Conservation (phyloP, 495 filamentous ascomycete species). For the Aspergillus nanangensis region DNA sequence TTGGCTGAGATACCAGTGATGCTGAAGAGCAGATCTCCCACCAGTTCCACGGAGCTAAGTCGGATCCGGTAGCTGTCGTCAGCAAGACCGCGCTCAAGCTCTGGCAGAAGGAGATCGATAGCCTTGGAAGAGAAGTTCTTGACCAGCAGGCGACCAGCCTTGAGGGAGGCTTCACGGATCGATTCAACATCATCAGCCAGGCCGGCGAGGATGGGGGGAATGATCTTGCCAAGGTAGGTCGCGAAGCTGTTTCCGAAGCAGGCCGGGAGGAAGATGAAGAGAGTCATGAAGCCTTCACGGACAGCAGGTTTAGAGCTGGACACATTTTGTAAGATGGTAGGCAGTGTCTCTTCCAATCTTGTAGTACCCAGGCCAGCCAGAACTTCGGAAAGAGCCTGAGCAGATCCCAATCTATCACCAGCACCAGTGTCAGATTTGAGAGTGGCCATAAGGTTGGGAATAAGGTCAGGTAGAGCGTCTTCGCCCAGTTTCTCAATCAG, state of each 20-base stretch:
- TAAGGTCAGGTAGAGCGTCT: conserved; percentile 93
- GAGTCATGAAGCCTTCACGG: conserved; percentile 97
- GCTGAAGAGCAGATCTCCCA: conserved; percentile 96
- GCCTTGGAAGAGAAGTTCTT: conserved; percentile 96
- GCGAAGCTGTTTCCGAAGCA: conserved; percentile 99
- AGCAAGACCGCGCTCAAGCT: conserved; percentile 90
- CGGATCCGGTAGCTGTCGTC: conserved; percentile 96
- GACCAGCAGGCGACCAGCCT: conserved; percentile 87
- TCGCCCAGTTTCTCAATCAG: conserved; percentile 96
- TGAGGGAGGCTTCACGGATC: conserved; percentile 88
- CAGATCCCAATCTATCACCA: conserved; percentile 90
- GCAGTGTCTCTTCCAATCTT: conserved; percentile 90
- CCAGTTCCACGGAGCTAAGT: conserved; percentile 94
- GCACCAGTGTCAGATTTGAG: conserved; percentile 96
- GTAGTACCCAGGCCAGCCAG: conserved; percentile 90
- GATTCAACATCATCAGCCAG: conserved; percentile 94
- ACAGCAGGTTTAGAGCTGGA: conserved; percentile 85
- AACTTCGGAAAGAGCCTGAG: conserved; percentile 94
- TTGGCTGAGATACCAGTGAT: conserved; percentile 90
- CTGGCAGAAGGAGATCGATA: conserved; percentile 88
- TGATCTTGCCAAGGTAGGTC: conserved; percentile 90
- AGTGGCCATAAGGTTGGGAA: conserved; percentile 93
- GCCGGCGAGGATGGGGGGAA: conserved; percentile 90
- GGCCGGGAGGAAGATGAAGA: conserved; percentile 97
- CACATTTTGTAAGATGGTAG: conserved; percentile 95